Percentiles rank a stretch among this genome's conserved stretches.
Evolutionary conservation across 371 early-diverging fungal genomes (phyloP).

Genomic region (Syncephalastrum monosporum): DNA sequence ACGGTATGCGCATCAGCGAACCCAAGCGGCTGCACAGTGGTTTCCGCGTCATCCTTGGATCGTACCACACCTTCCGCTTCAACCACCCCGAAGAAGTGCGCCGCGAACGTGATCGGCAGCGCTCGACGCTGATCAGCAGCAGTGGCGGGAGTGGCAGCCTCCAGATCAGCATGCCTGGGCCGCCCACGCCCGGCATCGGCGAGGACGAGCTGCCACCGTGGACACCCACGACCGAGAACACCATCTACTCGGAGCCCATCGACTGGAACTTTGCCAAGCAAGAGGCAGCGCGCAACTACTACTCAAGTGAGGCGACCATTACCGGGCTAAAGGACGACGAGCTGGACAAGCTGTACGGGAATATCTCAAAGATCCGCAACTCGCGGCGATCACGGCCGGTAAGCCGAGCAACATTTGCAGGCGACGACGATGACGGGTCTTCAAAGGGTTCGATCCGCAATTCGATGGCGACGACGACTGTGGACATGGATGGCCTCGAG

Average conservation of each 20-base stretch:
- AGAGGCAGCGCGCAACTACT: conserved; percentile 65
- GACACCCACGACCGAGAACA: conserved; percentile 26
- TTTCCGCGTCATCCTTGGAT: conserved; percentile 80
- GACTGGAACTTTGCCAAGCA: conserved; percentile 84
- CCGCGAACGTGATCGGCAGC: conserved; percentile 55
- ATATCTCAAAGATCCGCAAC: conserved; percentile 53
- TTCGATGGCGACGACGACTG: conserved; percentile 14
- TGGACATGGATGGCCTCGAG: conserved; percentile 40
- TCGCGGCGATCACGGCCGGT: conserved; percentile 50
- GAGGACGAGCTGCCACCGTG: conserved; percentile 33
- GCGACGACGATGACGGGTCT: conserved; percentile 12
- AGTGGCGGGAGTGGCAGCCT: conserved; percentile 18
- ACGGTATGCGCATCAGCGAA: conserved; percentile 66
- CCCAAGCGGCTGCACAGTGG: conserved; percentile 71
- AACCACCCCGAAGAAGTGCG: conserved; percentile 85
- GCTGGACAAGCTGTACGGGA: conserved; percentile 58
- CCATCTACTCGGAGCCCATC: conserved; percentile 45
- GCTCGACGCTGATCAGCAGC: conserved; percentile 18
- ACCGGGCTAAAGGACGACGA: conserved; percentile 61
- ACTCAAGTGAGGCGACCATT: conserved; percentile 45
- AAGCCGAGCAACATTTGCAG: conserved; percentile 30
- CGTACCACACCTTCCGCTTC: conserved; percentile 82
- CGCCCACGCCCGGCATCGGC: conserved; percentile 32
- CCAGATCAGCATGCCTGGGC: conserved; percentile 15
- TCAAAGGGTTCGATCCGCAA: conserved; percentile 6